Conservation (phyloP, 1,284 basidiomycete genomes). For the Ceratorhiza oryzae-sativae region DNA sequence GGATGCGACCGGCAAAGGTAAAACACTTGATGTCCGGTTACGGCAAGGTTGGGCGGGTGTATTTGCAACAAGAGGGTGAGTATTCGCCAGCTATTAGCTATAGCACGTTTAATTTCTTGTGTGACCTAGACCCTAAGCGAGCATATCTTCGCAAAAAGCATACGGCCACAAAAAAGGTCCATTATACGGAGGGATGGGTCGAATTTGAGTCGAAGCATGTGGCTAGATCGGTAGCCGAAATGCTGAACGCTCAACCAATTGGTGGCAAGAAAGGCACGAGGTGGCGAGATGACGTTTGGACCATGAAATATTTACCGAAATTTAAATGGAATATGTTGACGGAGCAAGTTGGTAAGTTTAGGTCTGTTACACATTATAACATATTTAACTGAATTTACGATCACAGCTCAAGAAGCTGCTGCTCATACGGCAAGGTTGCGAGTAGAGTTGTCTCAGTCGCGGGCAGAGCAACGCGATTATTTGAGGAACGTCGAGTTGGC, state of each 20-base stretch:
- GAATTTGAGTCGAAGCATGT: slow-evolving; percentile 95
- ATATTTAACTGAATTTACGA: not conserved
- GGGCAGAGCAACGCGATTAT: slow-evolving; percentile 91
- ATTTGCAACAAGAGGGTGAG: slow-evolving; percentile 84
- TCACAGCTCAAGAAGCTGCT: slow-evolving; percentile 90
- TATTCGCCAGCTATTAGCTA: slow-evolving; percentile 8
- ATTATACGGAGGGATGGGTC: slow-evolving; percentile 97
- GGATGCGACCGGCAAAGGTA: slow-evolving; percentile 97
- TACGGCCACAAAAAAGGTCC: slow-evolving; percentile 79
- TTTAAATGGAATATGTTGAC: slow-evolving; percentile 99
- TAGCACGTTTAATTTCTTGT: not conserved
- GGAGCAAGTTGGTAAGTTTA: slow-evolving; percentile 90
- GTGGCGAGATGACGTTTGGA: slow-evolving; percentile 98
- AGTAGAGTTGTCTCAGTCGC: slow-evolving; percentile 88
- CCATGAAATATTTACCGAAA: slow-evolving; percentile 97
- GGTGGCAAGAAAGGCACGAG: slow-evolving; percentile 91
- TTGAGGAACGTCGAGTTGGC: slow-evolving; percentile 95
- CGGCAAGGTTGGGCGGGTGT: slow-evolving; percentile 86
- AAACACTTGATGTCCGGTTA: slow-evolving; percentile 88
- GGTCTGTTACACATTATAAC: no score
- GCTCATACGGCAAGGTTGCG: slow-evolving; percentile 87
- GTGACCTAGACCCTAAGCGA: slow-evolving; percentile 72
- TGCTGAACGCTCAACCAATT: slow-evolving; percentile 96
- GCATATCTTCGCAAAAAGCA: slow-evolving; percentile 79
- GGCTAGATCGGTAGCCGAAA: slow-evolving; percentile 88